Evolutionary conservation across 345 rosid species (phyloP), one percentile per base, ranked within the genome.

Genomic region (Brassica cretica): DNA sequence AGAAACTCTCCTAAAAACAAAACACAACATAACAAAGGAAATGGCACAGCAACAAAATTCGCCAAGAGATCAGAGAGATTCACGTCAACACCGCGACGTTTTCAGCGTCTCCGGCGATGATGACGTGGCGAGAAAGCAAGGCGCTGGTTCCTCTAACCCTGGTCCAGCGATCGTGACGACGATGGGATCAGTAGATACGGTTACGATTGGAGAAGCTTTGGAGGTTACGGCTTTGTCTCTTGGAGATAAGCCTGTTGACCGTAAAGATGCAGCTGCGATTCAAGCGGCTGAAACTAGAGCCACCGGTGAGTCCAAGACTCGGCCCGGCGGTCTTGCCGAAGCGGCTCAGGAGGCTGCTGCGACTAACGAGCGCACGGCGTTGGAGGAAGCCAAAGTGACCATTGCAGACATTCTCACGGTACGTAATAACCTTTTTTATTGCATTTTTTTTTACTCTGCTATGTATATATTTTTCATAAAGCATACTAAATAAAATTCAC

Each of bases 171-270:
- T 21, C 58, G 4, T 27, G 6, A 15, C 58, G 49, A 30, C 58
- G 49, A 30, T 74, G 82, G 59, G 60, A 46, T 62, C 80, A 16
- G 55, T 30, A 1, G 80, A 77, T 8, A 78, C 81, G 8, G 65
- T 83, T 24, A 84, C 88, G 51, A 80, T 87, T 0, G 94, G 90
- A 2, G 91, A 88, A 70, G 90, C 88, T 15, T 68, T 87, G 59
- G 92, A 88, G 79, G 87, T 83, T 41, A 69, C 86, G 0, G 84
- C 88, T 66, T 66, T 79, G 3, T 65, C 85, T 0, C 79, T 78
- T 0, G 88, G 90, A 1, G 84, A 85, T 44, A 88, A 88, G 61
- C 84, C 84, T 4, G 84, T 90, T 9, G 90, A 88, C 39, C 82
- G 59, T 73, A 82, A 81, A n/a, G 90, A 85, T 53, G 88, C 89